Evolutionary conservation across 2,329 filamentous ascomycete genomes (phyloP), one percentile per base, ranked within the genome.

Genomic region (Trichoderma atrobrunneum): DNA sequence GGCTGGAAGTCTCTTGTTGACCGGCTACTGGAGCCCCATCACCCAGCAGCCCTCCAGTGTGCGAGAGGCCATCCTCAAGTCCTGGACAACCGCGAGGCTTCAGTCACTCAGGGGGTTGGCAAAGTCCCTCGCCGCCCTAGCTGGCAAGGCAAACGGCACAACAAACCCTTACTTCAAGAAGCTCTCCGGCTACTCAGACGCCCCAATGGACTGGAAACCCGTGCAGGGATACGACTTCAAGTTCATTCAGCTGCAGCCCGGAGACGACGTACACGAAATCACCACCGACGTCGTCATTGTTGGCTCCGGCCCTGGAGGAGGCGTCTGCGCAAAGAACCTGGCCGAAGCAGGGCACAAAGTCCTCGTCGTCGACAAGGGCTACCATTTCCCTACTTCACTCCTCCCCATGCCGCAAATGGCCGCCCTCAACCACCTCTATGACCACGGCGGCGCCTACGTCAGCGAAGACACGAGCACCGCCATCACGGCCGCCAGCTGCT

Each of bases 301-400:
- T 24, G 95, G 95, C 3, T 96, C 93, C 48, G 95, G 95, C 32
- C 97, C 93, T 76, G 95, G 95, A 74, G 94, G 93, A 54, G 93
- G 87, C 11, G 94, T 97, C 0, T 89, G 87, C 43, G 94, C 95
- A 28, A 95, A 95, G 80, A 91, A 93, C 65, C 83, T 97, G 1
- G 89, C 94, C 11, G 91, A 94, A 80, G 92, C 91, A 1, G 93
- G 92, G 5, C 86, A 92, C 74, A 85, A 85, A 24, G 93, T 97
- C 32, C 80, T 97, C 5, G 93, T 98, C 1, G 90, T 94, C 3
- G 94, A 97, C 75, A 96, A 96, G 79, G 89, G 88, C 1, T 94
- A 95, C 79, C 88, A 96, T 78, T 95, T 92, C 82, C 83, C 90
- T 1, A 87, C 92, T 0, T 85, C 89, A 1, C 88, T 92, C 73